Percentiles rank a stretch among this genome's conserved stretches.
Evolutionary conservation across 2,329 filamentous ascomycete genomes (phyloP).

Genomic region (Gaeumannomyces sp.): DNA sequence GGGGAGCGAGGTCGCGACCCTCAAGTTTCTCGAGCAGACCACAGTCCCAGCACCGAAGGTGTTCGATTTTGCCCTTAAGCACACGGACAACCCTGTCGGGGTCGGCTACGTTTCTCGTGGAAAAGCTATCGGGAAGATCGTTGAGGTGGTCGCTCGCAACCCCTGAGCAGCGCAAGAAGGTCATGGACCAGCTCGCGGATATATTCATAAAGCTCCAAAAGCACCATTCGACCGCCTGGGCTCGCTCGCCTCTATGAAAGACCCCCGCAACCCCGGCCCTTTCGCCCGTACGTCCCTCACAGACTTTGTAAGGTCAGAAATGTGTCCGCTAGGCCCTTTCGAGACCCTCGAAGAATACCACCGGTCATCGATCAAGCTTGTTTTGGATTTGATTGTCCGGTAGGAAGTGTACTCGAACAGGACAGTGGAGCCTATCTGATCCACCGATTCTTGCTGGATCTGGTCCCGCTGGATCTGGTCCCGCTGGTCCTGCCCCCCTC

Average conservation of each 20-base stretch:
- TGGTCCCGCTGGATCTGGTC: conserved; percentile 4
- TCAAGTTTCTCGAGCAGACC: neutral
- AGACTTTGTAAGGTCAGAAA: conserved; percentile 24
- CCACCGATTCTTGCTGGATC: conserved; percentile 2
- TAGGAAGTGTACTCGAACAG: neutral
- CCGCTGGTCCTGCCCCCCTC: neutral
- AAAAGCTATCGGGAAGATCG: conserved; percentile 12
- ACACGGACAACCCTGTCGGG: conserved; percentile 1
- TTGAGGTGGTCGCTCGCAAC: conserved; percentile 12
- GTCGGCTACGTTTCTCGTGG: conserved; percentile 1
- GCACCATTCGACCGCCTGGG: neutral
- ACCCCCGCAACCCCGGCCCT: neutral
- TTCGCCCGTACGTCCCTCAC: conserved; percentile 17
- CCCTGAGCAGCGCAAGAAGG: neutral
- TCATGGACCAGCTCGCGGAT: conserved; percentile 5
- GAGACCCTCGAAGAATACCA: neutral
- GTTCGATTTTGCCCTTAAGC: neutral
- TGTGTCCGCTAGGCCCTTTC: conserved; percentile 15
- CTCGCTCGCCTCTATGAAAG: conserved; percentile 2
- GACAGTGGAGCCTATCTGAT: conserved; percentile 10
- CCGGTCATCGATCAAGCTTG: too few relatives aligned
- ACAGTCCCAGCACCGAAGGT: neutral
- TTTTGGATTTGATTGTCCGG: too few relatives aligned
- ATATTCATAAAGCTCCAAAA: neutral
- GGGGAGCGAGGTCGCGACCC: conserved; percentile 2